Base-by-base conservation (phyloP, 345 rosid genomes). In the Melaleuca alternifolia region DNA sequence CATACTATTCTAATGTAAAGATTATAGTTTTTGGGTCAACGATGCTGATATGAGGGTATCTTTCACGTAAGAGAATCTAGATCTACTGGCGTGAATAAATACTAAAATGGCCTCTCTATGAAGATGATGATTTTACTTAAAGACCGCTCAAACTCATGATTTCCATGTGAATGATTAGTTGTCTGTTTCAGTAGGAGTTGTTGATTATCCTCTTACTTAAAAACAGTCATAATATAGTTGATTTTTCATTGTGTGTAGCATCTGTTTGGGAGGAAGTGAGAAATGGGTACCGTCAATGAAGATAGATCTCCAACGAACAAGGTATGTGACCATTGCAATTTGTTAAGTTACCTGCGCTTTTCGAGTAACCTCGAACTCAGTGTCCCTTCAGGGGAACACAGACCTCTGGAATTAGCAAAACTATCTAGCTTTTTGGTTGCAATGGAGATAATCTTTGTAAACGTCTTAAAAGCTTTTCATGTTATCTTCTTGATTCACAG, bases 401-500 rank as follows among this genome's bases (percentile, higher is more conserved):
- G 37, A 71, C 6, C 48, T 37, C 28, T 23, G 11, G 28, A 56
- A 23, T 23, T 23, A 0, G 28, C 48, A 37, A 5, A 71, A 71
- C 48, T 71, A 26, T 71, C 26, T 18, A 71, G 1, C 48, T 10
- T 10, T 71, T 26, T 2, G 2, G 0, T 44, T 71, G 2, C 0
- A 20, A 0, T 33, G 7, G 48, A 71, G 79, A 71, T 71, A 0
- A 71, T 0, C 44, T 1, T 24, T 71, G 26, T 37, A 37, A 9
- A 71, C 7, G 9, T 84, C 83, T 9, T 44, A 61, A 24, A 44
- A 59, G 11, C 57, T 57, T 75, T 52, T 85, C 50, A 48, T 52
- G 46, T 7, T 54, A 48, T 77, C 51, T 10, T 16, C 57, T 46
- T 0, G 84, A 88, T 83, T 37, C 12, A 83, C 77, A 96, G 98